These are phyloP conservation scores for Cladosporium colombiae DNA, from an alignment of 2,329 filamentous ascomycete genomes.

Conservation along the genomic window DNA sequence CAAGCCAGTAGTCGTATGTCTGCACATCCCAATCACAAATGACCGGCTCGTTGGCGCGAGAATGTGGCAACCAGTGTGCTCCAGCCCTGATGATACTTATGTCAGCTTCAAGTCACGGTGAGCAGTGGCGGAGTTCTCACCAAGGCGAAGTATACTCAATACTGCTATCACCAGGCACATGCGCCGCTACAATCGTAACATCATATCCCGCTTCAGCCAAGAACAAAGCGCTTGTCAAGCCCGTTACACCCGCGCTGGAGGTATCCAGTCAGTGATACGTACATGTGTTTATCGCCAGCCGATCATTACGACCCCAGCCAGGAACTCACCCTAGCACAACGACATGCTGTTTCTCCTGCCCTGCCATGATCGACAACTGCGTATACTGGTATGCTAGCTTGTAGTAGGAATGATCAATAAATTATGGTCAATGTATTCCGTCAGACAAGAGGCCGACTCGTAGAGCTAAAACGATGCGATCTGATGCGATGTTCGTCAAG, in stretches of 20 bases:
- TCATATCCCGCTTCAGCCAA: conserved; percentile 44
- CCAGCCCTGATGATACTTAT: conserved; percentile 43
- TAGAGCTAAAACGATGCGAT: neutral
- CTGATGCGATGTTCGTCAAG: neutral
- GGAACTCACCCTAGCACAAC: conserved; percentile 13
- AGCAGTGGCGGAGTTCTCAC: conserved; percentile 27
- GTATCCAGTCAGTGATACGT: neutral
- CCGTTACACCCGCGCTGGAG: conserved; percentile 49
- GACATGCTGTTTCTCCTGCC: conserved; percentile 2
- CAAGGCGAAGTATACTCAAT: conserved; percentile 49
- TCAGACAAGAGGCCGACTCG: neutral
- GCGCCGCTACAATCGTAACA: conserved; percentile 47
- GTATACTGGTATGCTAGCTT: neutral
- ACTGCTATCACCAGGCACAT: conserved; percentile 45
- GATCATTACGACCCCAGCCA: neutral
- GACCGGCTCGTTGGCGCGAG: conserved; percentile 36
- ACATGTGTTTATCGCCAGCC: neutral
- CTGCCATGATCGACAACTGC: neutral
- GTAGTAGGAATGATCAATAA: neutral
- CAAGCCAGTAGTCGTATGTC: conserved; percentile 46
- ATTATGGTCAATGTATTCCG: neutral
- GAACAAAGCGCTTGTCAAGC: conserved; percentile 48
- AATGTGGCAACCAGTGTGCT: conserved; percentile 51
- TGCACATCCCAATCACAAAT: conserved; percentile 46
- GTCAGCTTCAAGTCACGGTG: neutral